Percentiles rank a stretch among this genome's conserved stretches.
Evolutionary conservation across 2,329 filamentous ascomycete species (phyloP).

Genomic region (Apiospora hydei): DNA sequence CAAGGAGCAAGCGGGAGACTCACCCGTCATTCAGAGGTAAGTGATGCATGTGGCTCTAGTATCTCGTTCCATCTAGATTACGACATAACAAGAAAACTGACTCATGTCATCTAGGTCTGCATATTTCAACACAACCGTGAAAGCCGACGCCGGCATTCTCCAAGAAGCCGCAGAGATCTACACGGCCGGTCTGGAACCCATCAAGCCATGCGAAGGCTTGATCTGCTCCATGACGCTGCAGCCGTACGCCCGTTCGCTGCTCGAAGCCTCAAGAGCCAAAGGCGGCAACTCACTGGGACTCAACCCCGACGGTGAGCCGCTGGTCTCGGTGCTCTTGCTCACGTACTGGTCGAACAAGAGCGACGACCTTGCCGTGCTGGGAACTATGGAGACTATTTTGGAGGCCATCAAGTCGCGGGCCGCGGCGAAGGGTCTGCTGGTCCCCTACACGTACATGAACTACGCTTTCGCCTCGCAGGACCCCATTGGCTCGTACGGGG

Average conservation of each 20-base stretch:
- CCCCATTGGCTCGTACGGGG: conserved; percentile 32
- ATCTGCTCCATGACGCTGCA: conserved; percentile 29
- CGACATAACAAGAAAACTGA: background rate
- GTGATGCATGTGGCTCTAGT: background rate
- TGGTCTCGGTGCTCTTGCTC: conserved; percentile 25
- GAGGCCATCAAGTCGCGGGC: conserved; percentile 29
- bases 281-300: conserved; percentile 29
- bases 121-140: background rate
- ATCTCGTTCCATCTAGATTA: conserved; percentile 23
- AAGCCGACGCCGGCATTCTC: conserved; percentile 24
- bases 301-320: conserved; percentile 14
- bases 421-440: background rate
- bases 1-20: background rate
- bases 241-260: conserved; percentile 31
- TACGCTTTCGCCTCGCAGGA: conserved; percentile 34
- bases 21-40: background rate
- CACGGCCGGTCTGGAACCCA: conserved; percentile 20
- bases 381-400: conserved; percentile 24
- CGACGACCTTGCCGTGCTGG: conserved; percentile 28
- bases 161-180: conserved; percentile 25
- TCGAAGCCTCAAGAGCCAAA: background rate
- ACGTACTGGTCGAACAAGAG: conserved; percentile 24
- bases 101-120: background rate
- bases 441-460: conserved; percentile 31
- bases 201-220: conserved; percentile 26